phyloP scores from a whole-genome alignment of 257 asterid genomes.

The Lycium ferocissimum region DNA sequence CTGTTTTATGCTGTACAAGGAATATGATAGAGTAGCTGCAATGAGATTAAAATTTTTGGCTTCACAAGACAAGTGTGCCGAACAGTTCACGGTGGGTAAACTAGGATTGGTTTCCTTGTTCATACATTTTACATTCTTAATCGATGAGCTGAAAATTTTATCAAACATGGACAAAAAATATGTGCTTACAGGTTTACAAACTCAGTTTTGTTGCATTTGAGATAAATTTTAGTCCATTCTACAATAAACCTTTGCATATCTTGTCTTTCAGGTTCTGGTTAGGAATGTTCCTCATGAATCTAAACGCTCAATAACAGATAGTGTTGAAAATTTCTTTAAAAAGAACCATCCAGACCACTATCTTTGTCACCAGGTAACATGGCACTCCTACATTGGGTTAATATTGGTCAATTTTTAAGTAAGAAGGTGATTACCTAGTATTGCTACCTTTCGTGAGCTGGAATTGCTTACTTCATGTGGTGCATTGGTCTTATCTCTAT shows the following conservation, averaged over 20 bases:
- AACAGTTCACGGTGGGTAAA: constrained; percentile 87
- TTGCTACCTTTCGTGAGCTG: background rate
- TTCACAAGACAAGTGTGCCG: constrained; percentile 85
- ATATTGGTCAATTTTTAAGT: background rate
- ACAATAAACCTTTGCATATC: background rate
- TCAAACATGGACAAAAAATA: constrained; percentile 1
- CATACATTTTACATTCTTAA: background rate
- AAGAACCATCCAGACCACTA: constrained; percentile 89
- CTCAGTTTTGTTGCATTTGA: constrained; percentile 10
- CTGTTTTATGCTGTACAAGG: constrained; percentile 90
- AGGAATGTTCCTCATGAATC: constrained; percentile 82
- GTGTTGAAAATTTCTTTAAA: constrained; percentile 71
- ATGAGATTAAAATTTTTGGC: constrained; percentile 87
- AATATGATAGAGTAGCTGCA: constrained; percentile 79
- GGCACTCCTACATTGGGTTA: background rate
- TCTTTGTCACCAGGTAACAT: constrained; percentile 89
- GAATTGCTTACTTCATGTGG: constrained; percentile 31
- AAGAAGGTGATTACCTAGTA: constrained; percentile 1
- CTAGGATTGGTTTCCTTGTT: constrained; percentile 9
- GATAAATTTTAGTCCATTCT: background rate
- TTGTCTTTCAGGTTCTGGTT: constrained; percentile 79
- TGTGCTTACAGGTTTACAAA: constrained; percentile 3
- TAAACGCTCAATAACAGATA: constrained; percentile 72
- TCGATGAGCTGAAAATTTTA: background rate
- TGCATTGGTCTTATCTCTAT: constrained; percentile 27